Percentiles rank a stretch among this genome's conserved stretches.
Conservation (phyloP, 176 grass and related monocot species). For the Paspalum notatum region DNA sequence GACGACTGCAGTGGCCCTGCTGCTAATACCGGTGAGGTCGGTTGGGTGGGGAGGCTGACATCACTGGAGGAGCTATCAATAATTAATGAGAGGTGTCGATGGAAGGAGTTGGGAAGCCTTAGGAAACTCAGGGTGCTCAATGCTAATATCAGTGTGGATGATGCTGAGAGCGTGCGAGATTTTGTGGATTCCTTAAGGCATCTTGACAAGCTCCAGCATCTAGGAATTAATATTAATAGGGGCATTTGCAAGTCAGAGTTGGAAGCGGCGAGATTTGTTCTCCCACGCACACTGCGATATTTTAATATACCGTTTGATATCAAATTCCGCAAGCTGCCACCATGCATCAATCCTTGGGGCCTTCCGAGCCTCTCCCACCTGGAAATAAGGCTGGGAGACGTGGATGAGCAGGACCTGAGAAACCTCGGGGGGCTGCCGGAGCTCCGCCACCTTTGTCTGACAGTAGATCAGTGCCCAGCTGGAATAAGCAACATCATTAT, state of each 20-base stretch:
- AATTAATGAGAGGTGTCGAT: neutral
- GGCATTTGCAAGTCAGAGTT: rapidly evolving
- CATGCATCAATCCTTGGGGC: neutral
- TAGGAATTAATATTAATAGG: neutral
- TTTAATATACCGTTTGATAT: neutral
- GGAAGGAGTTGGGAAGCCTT: neutral
- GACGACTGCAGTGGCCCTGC: too few relatives aligned
- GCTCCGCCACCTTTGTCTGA: neutral
- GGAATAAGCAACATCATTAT: neutral
- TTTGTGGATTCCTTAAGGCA: neutral
- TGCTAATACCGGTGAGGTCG: too few relatives aligned
- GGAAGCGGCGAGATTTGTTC: neutral
- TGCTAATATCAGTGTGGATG: rapidly evolving
- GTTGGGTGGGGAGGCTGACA: too few relatives aligned
- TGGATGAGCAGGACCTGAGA: neutral
- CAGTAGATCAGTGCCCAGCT: neutral
- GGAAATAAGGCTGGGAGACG: neutral
- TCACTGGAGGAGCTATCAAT: too few relatives aligned
- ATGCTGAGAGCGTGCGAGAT: neutral
- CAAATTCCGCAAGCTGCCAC: neutral
- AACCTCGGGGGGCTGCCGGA: neutral
- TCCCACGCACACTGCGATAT: neutral
- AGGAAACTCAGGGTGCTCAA: neutral
- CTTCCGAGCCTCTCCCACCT: neutral
- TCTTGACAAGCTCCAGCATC: neutral